Evolutionary conservation across 371 early-diverging fungal species (phyloP), one percentile per base, ranked within the genome.

Genomic region (Mortierella sp.): DNA sequence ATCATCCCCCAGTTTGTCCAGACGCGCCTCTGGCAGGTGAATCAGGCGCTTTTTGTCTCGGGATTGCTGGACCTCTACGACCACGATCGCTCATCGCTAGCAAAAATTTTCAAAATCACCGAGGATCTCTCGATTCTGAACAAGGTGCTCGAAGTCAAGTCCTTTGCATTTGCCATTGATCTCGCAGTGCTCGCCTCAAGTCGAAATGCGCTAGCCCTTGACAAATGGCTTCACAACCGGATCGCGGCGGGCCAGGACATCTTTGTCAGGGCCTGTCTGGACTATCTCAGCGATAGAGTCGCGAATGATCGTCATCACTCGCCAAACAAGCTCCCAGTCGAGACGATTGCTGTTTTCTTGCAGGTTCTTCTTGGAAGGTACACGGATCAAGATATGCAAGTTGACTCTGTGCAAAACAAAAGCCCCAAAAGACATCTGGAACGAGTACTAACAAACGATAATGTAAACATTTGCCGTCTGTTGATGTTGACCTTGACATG

Each of bases 161-260:
- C 90, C 1, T 91, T 86, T 61, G 68, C 82, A 14, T 95, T 95
- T 71, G 79, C 93, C 0, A 91, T 96, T 49, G 96, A 95, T 52
- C 76, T 96, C 28, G 95, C 95, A 15, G 89, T 93, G 1, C 79
- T 96, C 14, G 95, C 96, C 12, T 89, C 91, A 6, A 86, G 93
- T 12, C 80, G 93, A 31, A 93, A 94, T 60, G 90, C 89, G 56
- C 79, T 96, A 2, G 94, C 93, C 51, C 73, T 96, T 6, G 96
- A 95, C 60, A 94, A 93, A 72, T 96, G 95, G 95, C 80, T 96
- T 21, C 88, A 83, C 57, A 95, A 93, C 47, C 87, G 90, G 50
- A 85, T 94, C 5, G 64, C 63, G 0, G 83, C 89, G 14, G 86
- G 89, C 43, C 89, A 90, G 7, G 90, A 90, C 52, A 50, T 78